Base-by-base conservation (phyloP, 345 rosid genomes). In the Raphanus raphanistrum region DNA sequence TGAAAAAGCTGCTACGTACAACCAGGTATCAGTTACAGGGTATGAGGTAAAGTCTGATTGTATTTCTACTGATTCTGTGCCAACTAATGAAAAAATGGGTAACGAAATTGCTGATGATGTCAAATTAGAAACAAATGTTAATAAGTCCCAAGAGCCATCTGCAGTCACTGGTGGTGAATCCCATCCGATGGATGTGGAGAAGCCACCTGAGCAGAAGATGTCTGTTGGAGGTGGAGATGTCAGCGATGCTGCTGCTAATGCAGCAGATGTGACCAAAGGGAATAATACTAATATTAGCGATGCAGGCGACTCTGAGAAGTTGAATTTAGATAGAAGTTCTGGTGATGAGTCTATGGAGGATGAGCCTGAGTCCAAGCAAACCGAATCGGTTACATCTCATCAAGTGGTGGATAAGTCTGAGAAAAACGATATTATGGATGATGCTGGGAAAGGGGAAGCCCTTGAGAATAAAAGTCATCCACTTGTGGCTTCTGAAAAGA, bases 301-400 rank as follows among this genome's bases (percentile, higher is more conserved):
- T 92, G 73, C 88, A 82, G 92, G 88, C 68, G 84, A 93, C 80
- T 89, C 91, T 1, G 98, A 96, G 81, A 93, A 90, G 85, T 87
- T 96, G 78, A 93, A 90, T 84, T 89, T 96, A 77, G 99, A 93
- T 81, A 88, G 94, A 84, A 89, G 94, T 86, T 93, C 99, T 70
- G 97, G 95, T 85, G 99, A 96, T 85, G 99, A 93, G 66, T 91
- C 96, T 43, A 88, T 90, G 93, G 97, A 96, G 78, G 98, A 96
- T 85, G 87, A 88, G 82, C 81, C 87, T 52, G 99, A 89, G 71
- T 83, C 82, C 75, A 95, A 90, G 83, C 96, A 86, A 73, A 78
- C 88, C 52, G 92, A 95, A 79, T 88, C 97, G 4, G 87, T 84
- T 80, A 80, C 81, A 74, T 70, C 86, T 77, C 90, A 79, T 77